These are phyloP conservation scores for Saccharum spontaneum DNA, from an alignment of 176 grass and related monocot species.

Conservation along the genomic window DNA sequence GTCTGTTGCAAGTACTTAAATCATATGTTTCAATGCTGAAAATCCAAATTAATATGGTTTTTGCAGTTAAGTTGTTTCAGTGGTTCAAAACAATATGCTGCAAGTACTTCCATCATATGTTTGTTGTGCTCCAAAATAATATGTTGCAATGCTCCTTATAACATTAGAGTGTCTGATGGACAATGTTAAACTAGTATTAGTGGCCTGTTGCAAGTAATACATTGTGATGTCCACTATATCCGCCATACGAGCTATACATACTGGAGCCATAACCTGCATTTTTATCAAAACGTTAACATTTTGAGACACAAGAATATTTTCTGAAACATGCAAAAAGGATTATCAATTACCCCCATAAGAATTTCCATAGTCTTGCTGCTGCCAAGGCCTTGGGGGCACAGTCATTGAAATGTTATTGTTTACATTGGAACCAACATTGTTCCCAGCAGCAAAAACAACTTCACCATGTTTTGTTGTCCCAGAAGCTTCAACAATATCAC, in stretches of 20 bases:
- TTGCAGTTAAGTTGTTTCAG: too few species aligned
- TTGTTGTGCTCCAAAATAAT: too few species aligned
- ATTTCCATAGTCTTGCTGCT: slow-evolving; percentile 67
- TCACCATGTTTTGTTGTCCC: slow-evolving; percentile 75
- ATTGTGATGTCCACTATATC: slow-evolving; percentile 32
- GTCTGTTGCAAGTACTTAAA: too few species aligned
- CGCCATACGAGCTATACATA: slow-evolving; percentile 65
- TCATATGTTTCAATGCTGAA: too few species aligned
- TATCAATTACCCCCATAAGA: slow-evolving; percentile 63
- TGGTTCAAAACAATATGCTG: too few species aligned
- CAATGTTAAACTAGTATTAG: too few species aligned
- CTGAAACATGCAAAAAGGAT: not conserved
- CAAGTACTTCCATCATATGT: too few species aligned
- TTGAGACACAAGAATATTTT: not conserved
- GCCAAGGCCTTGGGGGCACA: slow-evolving; percentile 74
- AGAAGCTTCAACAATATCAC: too few species aligned
- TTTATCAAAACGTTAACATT: not conserved
- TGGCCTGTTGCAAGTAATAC: too few species aligned
- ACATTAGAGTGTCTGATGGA: too few species aligned
- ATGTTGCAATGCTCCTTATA: too few species aligned
- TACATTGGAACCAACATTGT: slow-evolving; percentile 33
- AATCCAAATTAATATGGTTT: too few species aligned
- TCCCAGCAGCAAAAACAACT: slow-evolving; percentile 48
- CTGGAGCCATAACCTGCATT: slow-evolving; percentile 76
- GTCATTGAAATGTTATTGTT: slow-evolving; percentile 39